Conservation (phyloP, 192 early-diverging fungal species). For the Geranomyces variabilis region DNA sequence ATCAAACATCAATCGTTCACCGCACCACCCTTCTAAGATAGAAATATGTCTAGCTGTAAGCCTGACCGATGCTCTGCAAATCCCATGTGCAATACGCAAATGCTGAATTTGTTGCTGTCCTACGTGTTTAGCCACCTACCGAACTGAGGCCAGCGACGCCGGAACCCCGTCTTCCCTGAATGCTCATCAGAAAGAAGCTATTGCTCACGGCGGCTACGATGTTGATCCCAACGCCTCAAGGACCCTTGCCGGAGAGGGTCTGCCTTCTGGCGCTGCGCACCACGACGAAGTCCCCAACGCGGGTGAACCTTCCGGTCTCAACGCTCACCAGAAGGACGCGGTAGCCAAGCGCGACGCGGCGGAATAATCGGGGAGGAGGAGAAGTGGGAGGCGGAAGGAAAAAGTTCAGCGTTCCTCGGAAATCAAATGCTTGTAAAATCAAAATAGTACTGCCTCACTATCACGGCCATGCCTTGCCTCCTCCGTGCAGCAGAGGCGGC, state of each 20-base stretch:
- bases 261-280: not conserved
- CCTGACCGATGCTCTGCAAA: no score
- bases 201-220: not conserved
- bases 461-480: no score
- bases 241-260: not conserved
- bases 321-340: not conserved
- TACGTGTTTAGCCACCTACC: not conserved
- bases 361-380: not conserved
- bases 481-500: no score
- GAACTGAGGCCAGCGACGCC: not conserved
- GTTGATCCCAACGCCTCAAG: not conserved
- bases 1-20: no score
- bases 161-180: not conserved
- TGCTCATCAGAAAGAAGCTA: not conserved
- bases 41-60: no score
- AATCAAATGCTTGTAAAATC: no score
- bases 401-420: no score
- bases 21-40: no score
- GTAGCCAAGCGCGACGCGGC: not conserved
- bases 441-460: no score
- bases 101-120: no score
- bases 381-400: no score
- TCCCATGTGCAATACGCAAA: no score
- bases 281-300: constrained; percentile 3
- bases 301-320: not conserved